A percentile compares a stretch with the other conserved stretches of the same genome.
phyloP scores from a whole-genome alignment of 805 yeast species.

The Wickerhamomyces silvicola region DNA sequence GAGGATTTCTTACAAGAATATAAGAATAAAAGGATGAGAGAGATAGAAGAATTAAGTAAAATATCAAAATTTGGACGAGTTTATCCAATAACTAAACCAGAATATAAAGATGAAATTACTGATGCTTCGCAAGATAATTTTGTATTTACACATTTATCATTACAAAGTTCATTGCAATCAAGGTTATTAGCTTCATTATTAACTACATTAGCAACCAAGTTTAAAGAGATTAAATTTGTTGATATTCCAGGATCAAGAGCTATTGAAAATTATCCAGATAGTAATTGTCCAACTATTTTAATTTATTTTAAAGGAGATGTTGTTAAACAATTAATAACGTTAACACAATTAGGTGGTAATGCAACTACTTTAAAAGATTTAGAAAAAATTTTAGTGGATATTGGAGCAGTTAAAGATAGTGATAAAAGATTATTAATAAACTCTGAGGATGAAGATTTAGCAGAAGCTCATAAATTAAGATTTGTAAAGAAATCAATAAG shows the following conservation, averaged over 20 bases:
- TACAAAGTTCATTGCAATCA: constrained; percentile 65
- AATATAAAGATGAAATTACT: constrained; percentile 80
- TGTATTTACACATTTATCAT: constrained; percentile 75
- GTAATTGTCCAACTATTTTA: constrained; percentile 85
- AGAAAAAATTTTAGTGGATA: constrained; percentile 62
- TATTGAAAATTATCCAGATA: constrained; percentile 85
- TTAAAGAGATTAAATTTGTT: constrained; percentile 79
- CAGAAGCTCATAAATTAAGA: constrained; percentile 45
- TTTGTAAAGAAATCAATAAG: constrained; percentile 55
- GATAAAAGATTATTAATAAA: constrained; percentile 65
- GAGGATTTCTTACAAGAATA: constrained; percentile 82
- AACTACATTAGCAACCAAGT: constrained; percentile 53
- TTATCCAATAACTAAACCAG: constrained; percentile 76
- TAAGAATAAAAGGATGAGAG: constrained; percentile 70
- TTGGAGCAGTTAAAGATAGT: constrained; percentile 55
- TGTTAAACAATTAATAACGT: constrained; percentile 71
- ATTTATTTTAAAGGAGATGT: constrained; percentile 77
- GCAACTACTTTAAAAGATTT: constrained; percentile 63
- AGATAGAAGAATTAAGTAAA: constrained; percentile 53
- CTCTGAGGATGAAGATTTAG: constrained; percentile 53
- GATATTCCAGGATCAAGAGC: constrained; percentile 91
- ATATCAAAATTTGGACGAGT: constrained; percentile 67
- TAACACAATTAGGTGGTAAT: constrained; percentile 80
- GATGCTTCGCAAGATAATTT: constrained; percentile 60
- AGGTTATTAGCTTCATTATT: constrained; percentile 61